Evolutionary conservation across 2,329 filamentous ascomycete species (phyloP).

Genomic region (Colletotrichum plurivorum): DNA sequence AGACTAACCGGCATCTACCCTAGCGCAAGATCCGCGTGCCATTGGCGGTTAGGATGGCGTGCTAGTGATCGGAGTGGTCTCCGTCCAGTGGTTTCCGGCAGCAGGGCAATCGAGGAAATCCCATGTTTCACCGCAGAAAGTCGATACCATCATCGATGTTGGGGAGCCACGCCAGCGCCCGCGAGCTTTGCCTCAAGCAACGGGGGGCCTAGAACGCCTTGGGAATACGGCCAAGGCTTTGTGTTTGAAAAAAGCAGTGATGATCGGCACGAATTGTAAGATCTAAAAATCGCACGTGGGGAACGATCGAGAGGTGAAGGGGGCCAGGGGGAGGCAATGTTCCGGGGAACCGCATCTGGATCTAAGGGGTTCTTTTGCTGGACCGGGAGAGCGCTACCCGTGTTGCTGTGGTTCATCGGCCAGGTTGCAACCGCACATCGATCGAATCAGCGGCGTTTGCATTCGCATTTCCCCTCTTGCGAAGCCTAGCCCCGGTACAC

Average conservation of each 20-base stretch:
- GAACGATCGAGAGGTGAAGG: conserved; percentile 1
- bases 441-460: conserved; percentile 22
- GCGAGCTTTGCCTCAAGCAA: background rate
- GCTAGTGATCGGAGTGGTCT: conserved; percentile 20
- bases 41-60: conserved; percentile 26
- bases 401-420: conserved; percentile 2
- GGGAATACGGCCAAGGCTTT: background rate
- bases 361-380: background rate
- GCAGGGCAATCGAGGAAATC: conserved; percentile 27
- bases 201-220: background rate
- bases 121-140: conserved; percentile 39
- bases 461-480: background rate
- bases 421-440: conserved; percentile 8
- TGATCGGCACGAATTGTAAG: conserved; percentile 35
- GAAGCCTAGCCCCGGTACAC: background rate
- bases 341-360: conserved; percentile 33
- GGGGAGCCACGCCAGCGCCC: background rate
- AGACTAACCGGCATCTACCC: conserved; percentile 3
- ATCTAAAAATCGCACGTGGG: conserved; percentile 36
- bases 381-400: background rate
- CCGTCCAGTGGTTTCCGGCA: conserved; percentile 3
- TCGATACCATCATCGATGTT: conserved; percentile 39
- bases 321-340: conserved; percentile 18
- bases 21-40: conserved; percentile 33
- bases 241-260: background rate